Percentiles rank a stretch among this genome's conserved stretches.
phyloP scores from a whole-genome alignment of 495 filamentous ascomycete species.

The Extremus antarcticus region DNA sequence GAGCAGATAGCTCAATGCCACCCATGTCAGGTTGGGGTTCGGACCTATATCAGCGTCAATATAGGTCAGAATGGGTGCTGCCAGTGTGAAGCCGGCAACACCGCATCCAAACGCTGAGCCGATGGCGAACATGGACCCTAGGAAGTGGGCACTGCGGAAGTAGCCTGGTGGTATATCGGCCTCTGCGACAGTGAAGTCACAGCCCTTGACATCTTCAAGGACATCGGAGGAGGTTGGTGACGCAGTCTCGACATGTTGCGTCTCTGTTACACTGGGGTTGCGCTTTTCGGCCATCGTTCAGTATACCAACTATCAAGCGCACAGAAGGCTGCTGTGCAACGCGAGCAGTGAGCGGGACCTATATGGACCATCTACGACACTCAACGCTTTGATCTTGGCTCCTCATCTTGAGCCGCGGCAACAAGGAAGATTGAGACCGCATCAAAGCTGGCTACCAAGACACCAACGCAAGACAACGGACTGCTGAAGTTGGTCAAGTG shows the following conservation, averaged over 20 bases:
- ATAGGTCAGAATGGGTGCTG: constrained; percentile 14
- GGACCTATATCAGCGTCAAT: constrained; percentile 7
- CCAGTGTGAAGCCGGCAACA: constrained; percentile 8
- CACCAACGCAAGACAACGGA: not conserved
- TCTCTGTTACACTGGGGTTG: not conserved
- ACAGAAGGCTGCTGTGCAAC: not conserved
- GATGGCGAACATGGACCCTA: constrained; percentile 16
- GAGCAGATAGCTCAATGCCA: not conserved
- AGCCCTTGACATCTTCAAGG: not conserved
- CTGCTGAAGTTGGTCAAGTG: not conserved
- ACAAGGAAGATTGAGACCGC: not conserved
- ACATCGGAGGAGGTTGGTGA: not conserved
- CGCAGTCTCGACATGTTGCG: not conserved
- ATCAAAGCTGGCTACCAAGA: not conserved
- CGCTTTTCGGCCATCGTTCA: not conserved
- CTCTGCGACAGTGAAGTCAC: not conserved
- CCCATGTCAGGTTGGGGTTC: not conserved
- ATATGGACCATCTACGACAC: not conserved
- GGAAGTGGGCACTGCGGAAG: constrained; percentile 12
- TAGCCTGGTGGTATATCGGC: constrained; percentile 8
- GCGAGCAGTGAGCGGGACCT: not conserved
- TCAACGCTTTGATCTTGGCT: too few species aligned
- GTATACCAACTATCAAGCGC: not conserved
- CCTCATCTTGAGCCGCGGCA: too few species aligned
- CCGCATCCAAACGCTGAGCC: constrained; percentile 15